Evolutionary conservation across 2,329 filamentous ascomycete species (phyloP).

Genomic region (Mollisia scopiformis): DNA sequence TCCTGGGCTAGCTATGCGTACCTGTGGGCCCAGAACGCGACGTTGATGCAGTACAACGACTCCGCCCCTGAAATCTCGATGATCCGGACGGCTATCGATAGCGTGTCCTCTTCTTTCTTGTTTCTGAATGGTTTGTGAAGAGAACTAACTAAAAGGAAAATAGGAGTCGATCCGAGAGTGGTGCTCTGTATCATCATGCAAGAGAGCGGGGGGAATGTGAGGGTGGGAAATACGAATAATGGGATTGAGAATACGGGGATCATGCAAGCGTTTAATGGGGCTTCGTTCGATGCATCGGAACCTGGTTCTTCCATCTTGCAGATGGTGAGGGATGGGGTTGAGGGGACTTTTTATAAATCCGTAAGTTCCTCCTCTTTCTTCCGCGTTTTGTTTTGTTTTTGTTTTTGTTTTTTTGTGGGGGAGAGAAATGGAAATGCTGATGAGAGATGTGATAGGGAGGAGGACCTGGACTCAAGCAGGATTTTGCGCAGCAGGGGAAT

Average conservation of each 20-base stretch:
- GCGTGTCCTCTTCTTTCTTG: slow-evolving; percentile 1
- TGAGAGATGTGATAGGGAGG: neutral
- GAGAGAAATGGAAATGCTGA: neutral
- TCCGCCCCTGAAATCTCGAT: slow-evolving; percentile 10
- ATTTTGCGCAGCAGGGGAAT: slow-evolving; percentile 24
- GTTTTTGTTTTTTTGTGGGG: neutral
- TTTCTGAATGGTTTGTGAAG: too few species aligned
- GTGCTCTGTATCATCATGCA: slow-evolving; percentile 23
- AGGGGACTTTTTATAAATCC: slow-evolving; percentile 21
- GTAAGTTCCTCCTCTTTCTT: neutral
- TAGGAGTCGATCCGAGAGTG: slow-evolving; percentile 13
- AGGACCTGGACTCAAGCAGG: slow-evolving; percentile 28
- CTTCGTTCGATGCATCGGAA: slow-evolving; percentile 17
- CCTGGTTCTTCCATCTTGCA: slow-evolving; percentile 29
- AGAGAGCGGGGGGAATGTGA: slow-evolving; percentile 18
- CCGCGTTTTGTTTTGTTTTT: neutral
- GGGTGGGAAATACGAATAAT: slow-evolving; percentile 11
- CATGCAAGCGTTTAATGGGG: slow-evolving; percentile 31
- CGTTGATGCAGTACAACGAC: slow-evolving; percentile 14
- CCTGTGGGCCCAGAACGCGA: slow-evolving; percentile 17
- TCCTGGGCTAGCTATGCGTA: slow-evolving; percentile 14
- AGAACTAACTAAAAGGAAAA: too few species aligned
- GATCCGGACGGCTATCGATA: slow-evolving; percentile 10
- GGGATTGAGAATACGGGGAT: slow-evolving; percentile 29
- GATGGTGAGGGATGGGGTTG: slow-evolving; percentile 34